Evolutionary conservation across 2,329 filamentous ascomycete species (phyloP).

Genomic region (Dothistroma septosporum): DNA sequence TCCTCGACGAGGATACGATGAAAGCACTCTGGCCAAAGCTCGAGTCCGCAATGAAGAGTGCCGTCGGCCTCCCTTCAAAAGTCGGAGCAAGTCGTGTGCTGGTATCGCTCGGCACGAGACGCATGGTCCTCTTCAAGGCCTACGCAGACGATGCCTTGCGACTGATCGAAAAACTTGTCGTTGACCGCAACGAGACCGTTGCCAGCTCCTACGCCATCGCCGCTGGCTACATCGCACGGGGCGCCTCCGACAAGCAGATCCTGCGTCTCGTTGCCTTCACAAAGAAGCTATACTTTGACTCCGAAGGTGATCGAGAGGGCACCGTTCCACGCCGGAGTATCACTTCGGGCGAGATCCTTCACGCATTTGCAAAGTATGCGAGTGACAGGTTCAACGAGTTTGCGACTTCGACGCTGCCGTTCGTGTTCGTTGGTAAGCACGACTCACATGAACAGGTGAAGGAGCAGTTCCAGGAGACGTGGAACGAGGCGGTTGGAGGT

Average conservation of each 20-base stretch:
- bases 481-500: slow-evolving; percentile 86
- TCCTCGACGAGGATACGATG: slow-evolving; percentile 76
- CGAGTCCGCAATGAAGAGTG: slow-evolving; percentile 74
- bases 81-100: slow-evolving; percentile 84
- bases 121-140: slow-evolving; percentile 68
- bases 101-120: slow-evolving; percentile 76
- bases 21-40: slow-evolving; percentile 66
- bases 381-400: slow-evolving; percentile 81
- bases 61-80: slow-evolving; percentile 89
- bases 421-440: slow-evolving; percentile 82
- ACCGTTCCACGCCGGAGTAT: slow-evolving; percentile 48
- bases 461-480: slow-evolving; percentile 77
- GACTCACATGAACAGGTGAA: slow-evolving; percentile 76
- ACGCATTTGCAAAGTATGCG: slow-evolving; percentile 78
- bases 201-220: slow-evolving; percentile 83
- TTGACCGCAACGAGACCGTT: slow-evolving; percentile 92
- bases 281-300: slow-evolving; percentile 71
- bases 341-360: slow-evolving; percentile 76
- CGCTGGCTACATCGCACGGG: slow-evolving; percentile 74
- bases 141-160: slow-evolving; percentile 73
- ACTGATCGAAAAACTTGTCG: slow-evolving; percentile 71
- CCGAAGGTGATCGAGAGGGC: slow-evolving; percentile 64
- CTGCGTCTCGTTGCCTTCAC: slow-evolving; percentile 53
- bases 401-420: slow-evolving; percentile 71
- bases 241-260: slow-evolving; percentile 57